phyloP scores from a whole-genome alignment of 164 flowering plant species.

The Piper betle region DNA sequence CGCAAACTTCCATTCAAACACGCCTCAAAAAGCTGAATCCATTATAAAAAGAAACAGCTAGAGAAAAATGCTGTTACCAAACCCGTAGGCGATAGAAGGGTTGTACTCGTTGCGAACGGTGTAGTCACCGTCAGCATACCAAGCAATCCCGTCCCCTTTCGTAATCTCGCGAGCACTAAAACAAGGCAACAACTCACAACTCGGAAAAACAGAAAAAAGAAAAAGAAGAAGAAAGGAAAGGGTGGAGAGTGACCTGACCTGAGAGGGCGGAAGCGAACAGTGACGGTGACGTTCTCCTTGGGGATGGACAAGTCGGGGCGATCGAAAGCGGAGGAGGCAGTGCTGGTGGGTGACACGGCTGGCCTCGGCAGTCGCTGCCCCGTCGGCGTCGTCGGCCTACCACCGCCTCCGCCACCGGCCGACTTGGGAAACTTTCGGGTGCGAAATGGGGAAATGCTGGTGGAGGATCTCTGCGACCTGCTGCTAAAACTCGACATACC shows the following conservation, averaged over 20 bases:
- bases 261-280: conserved; percentile 83
- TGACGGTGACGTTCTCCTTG: conserved; percentile 79
- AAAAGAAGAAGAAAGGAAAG: not conserved
- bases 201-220: not conserved
- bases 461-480: conserved; percentile 33
- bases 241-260: conserved; percentile 25
- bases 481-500: conserved; percentile 4
- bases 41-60: not conserved
- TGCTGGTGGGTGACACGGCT: conserved; percentile 11
- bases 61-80: conserved; percentile 23
- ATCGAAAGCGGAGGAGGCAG: conserved; percentile 11
- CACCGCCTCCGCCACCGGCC: not conserved
- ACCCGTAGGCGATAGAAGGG: conserved; percentile 43
- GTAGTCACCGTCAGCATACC: conserved; percentile 75
- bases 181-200: not conserved
- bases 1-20: too few relatives aligned
- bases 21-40: too few relatives aligned
- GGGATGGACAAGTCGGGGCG: conserved; percentile 25
- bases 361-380: conserved; percentile 13
- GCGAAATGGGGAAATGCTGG: conserved; percentile 47
- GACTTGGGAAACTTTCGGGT: conserved; percentile 24
- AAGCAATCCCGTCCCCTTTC: conserved; percentile 64
- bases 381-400: conserved; percentile 28
- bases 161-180: conserved; percentile 44
- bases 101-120: conserved; percentile 59